These are phyloP conservation scores for Candida montana DNA, from an alignment of 805 yeast genomes.

Conservation along the genomic window DNA sequence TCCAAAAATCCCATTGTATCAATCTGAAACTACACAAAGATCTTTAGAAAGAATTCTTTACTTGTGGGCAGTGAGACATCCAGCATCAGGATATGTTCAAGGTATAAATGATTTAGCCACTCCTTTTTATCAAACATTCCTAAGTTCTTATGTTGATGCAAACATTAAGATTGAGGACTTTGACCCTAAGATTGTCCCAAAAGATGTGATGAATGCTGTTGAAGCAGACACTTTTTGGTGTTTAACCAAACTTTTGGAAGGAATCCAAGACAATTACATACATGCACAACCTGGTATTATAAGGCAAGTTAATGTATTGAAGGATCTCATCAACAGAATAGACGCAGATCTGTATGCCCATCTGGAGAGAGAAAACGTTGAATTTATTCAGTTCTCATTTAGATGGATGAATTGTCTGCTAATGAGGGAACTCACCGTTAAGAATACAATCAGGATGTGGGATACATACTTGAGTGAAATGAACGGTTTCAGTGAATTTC, in stretches of 20 bases:
- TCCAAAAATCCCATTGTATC: slow-evolving; percentile 73
- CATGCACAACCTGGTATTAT: slow-evolving; percentile 98
- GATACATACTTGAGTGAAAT: slow-evolving; percentile 83
- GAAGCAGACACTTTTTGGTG: slow-evolving; percentile 99
- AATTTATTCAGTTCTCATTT: slow-evolving; percentile 91
- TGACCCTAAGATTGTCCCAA: slow-evolving; percentile 58
- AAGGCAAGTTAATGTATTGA: slow-evolving; percentile 79
- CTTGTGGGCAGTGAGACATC: slow-evolving; percentile 94
- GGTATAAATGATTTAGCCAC: slow-evolving; percentile 94
- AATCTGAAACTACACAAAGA: slow-evolving; percentile 63
- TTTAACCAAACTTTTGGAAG: slow-evolving; percentile 81
- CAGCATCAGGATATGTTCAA: slow-evolving; percentile 97
- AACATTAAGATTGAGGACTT: slow-evolving; percentile 47
- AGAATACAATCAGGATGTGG: slow-evolving; percentile 90
- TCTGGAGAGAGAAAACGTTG: slow-evolving; percentile 76
- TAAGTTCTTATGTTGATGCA: slow-evolving; percentile 55
- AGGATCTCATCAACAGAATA: slow-evolving; percentile 72
- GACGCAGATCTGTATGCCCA: slow-evolving; percentile 71
- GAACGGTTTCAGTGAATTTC: slow-evolving; percentile 84
- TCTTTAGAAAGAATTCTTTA: slow-evolving; percentile 78
- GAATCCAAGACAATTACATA: slow-evolving; percentile 93
- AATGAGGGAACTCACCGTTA: slow-evolving; percentile 86
- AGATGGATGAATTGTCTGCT: slow-evolving; percentile 98
- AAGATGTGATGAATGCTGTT: slow-evolving; percentile 56
- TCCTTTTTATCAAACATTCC: slow-evolving; percentile 85